Evolutionary conservation across 352 stramenopile genomes (phyloP), one percentile per base, ranked within the genome.

Genomic region (Pythium oligandrum): DNA sequence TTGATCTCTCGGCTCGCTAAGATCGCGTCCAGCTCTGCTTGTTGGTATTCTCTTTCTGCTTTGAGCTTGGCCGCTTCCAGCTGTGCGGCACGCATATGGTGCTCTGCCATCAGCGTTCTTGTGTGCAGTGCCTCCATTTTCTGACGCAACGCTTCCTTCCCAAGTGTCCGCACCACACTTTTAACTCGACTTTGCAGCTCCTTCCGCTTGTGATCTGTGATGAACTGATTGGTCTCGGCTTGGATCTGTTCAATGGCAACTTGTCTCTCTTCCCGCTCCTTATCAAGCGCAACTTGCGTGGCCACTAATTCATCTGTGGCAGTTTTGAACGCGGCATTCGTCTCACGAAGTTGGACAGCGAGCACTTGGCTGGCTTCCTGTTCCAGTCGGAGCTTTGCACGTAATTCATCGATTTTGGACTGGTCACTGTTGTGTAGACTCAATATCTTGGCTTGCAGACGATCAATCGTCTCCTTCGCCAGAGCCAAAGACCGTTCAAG

Each of bases 121-220:
- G 61, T 71, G 44, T 84, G 65, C 6, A 89, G 56, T 9, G 61
- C 59, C 51, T 86, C 78, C 63, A 86, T 75, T n/a, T 89, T 87
- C 6, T 78, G 67, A 3, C 60, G 66, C 8, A 91, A 55, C 7
- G 78, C 73, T n/a, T 88, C 75, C 44, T 81, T 83, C 4, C 78
- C 78, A 0, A 91, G 54, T 37, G 67, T 85, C 6, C 68, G 75
- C 35, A 89, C 66, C 8, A 81, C 70, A 33, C 71, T 68, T 31
- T 75, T 82, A 48, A 87, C 71, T 26, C 70, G 64, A 12, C 49
- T 78, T 55, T 86, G 73, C 3, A 88, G 56, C 53, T 84, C 64
- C 3, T 65, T 68, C 1, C 67, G 74, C 31, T 72, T 68, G 26
- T 86, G 73, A n/a, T 88, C 73, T 0, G 68, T 70, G 1, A 87